phyloP scores from a whole-genome alignment of 129 eudicot genomes.

The Mikania micrantha region DNA sequence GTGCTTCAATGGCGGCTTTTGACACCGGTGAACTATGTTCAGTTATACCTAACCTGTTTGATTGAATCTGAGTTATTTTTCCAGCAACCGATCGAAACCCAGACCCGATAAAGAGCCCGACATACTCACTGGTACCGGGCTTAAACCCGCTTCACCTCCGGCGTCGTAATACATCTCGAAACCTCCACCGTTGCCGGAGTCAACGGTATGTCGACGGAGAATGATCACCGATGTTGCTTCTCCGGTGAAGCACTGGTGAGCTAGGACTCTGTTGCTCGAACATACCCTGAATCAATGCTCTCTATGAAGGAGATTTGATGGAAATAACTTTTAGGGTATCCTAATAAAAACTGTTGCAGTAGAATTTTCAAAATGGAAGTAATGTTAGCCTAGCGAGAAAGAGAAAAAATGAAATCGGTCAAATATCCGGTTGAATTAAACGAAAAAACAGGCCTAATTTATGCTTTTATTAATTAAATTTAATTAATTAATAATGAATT shows the following conservation, averaged over 20 bases:
- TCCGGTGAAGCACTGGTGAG: slow-evolving; percentile 33
- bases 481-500: too few species aligned
- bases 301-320: too few species aligned
- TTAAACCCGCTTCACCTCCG: slow-evolving; percentile 73
- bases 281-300: too few species aligned
- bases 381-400: too few species aligned
- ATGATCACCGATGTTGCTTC: slow-evolving; percentile 54
- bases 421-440: too few species aligned
- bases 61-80: slow-evolving; percentile 75
- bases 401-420: too few species aligned
- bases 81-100: slow-evolving; percentile 79
- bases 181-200: slow-evolving; percentile 24
- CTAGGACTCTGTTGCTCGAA: slow-evolving; percentile 36
- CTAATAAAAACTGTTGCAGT: too few species aligned
- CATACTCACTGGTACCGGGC: slow-evolving; percentile 75
- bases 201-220: slow-evolving; percentile 30
- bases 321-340: too few species aligned
- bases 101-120: slow-evolving; percentile 76
- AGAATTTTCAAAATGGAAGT: too few species aligned
- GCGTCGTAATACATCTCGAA: slow-evolving; percentile 87
- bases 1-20: slow-evolving; percentile 72
- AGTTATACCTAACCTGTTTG: slow-evolving; percentile 53
- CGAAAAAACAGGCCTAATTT: too few species aligned
- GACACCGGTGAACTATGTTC: slow-evolving; percentile 72
- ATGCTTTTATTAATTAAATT: too few species aligned